phyloP scores from a whole-genome alignment of 2,329 filamentous ascomycete genomes.

The Apiospora koreana region DNA sequence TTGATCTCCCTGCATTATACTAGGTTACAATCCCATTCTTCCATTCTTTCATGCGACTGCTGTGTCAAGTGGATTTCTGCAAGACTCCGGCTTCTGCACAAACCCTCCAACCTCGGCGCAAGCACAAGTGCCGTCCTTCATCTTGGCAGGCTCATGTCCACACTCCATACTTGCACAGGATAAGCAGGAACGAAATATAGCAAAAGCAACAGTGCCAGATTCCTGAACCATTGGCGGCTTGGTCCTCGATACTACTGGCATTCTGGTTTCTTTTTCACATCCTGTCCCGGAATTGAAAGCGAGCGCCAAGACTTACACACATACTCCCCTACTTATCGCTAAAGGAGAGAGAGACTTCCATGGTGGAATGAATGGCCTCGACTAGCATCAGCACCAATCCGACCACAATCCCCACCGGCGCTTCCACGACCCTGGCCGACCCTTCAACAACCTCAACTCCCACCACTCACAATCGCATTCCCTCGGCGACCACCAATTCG shows the following conservation, averaged over 20 bases:
- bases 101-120: not conserved
- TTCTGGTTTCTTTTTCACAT: not conserved
- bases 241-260: not conserved
- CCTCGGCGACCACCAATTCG: slow-evolving; percentile 11
- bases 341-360: slow-evolving; percentile 8
- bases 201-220: not conserved
- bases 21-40: not conserved
- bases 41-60: not conserved
- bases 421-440: slow-evolving; percentile 19
- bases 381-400: slow-evolving; percentile 34
- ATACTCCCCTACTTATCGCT: slow-evolving; percentile 13
- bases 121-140: not conserved
- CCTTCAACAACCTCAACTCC: slow-evolving; percentile 9
- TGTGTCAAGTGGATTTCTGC: not conserved
- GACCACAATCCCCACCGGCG: slow-evolving; percentile 16
- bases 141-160: not conserved
- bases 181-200: not conserved
- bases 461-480: slow-evolving; percentile 9
- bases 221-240: slow-evolving; percentile 1
- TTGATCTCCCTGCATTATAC: not conserved
- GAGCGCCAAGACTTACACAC: not conserved
- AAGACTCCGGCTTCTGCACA: not conserved
- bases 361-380: slow-evolving; percentile 35
- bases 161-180: not conserved
- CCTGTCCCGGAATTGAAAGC: not conserved